A percentile compares a stretch with the other conserved stretches of the same genome.
Conservation (phyloP, 2,329 filamentous ascomycete genomes). For the Tolypocladium album region DNA sequence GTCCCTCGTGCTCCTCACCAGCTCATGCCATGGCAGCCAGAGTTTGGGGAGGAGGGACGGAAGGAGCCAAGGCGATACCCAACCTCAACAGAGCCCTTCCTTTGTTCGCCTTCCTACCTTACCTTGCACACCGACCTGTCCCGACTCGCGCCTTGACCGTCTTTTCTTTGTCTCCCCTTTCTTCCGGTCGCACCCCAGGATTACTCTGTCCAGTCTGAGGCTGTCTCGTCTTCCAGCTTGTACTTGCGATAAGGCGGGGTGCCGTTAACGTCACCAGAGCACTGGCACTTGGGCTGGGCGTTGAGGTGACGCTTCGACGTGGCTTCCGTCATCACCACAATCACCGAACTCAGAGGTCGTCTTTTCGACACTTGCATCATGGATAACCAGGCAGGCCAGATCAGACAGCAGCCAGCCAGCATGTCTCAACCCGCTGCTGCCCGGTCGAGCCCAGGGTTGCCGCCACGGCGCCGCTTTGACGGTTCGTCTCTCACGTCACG, state of each 20-base stretch:
- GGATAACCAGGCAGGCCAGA: constrained; percentile 15
- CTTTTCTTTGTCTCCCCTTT: neutral
- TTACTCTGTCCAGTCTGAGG: neutral
- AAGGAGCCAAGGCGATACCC: neutral
- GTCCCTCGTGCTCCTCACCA: neutral
- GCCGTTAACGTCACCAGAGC: neutral
- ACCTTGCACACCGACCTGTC: neutral
- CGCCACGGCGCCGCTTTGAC: constrained; percentile 23
- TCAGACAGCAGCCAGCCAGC: constrained; percentile 11
- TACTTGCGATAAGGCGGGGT: neutral
- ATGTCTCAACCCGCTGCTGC: constrained; percentile 12
- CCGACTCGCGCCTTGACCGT: neutral
- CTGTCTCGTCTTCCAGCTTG: neutral
- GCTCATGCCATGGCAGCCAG: neutral
- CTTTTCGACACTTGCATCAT: constrained; percentile 7
- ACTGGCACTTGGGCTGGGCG: neutral
- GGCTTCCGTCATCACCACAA: neutral
- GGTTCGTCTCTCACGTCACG: constrained; percentile 15
- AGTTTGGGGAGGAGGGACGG: neutral
- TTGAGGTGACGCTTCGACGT: neutral
- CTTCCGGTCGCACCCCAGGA: neutral
- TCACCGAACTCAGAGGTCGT: neutral
- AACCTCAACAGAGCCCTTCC: neutral
- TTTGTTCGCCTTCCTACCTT: neutral
- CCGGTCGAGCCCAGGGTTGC: constrained; percentile 18